A percentile compares a stretch with the other conserved stretches of the same genome.
Conservation (phyloP, 345 rosid genomes). For the Trapa bicornis region DNA sequence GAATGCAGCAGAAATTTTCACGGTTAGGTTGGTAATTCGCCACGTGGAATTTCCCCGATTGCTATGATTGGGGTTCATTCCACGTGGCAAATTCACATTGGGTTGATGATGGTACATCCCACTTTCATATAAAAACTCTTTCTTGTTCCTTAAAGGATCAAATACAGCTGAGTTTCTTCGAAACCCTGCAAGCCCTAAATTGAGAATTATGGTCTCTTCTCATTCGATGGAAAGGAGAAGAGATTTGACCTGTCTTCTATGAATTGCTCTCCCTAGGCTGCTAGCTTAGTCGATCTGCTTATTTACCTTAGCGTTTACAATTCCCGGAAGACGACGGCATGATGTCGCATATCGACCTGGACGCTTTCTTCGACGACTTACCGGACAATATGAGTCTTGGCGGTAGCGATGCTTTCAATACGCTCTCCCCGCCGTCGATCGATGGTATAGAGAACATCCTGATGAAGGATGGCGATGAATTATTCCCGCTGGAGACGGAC, state of each 20-base stretch:
- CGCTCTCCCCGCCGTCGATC: slow-evolving; percentile 27
- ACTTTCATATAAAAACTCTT: too few species aligned
- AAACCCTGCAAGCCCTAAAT: not conserved
- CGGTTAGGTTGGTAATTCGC: too few species aligned
- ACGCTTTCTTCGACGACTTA: slow-evolving; percentile 13
- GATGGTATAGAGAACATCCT: slow-evolving; percentile 33
- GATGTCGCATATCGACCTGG: slow-evolving; percentile 22
- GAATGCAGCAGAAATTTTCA: too few species aligned
- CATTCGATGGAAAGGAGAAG: not conserved
- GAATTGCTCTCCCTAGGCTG: too few species aligned
- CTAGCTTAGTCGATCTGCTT: not conserved
- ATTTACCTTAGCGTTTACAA: not conserved
- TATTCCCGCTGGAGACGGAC: slow-evolving; percentile 19
- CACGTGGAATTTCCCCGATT: too few species aligned
- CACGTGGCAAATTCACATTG: slow-evolving; percentile 14
- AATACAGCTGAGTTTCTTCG: too few species aligned
- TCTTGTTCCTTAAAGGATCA: not conserved
- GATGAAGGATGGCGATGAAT: slow-evolving; percentile 32
- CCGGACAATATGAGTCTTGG: slow-evolving; percentile 11
- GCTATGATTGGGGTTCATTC: not conserved
- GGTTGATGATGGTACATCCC: slow-evolving; percentile 18
- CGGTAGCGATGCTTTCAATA: not conserved
- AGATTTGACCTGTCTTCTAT: not conserved
- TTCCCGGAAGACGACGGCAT: slow-evolving; percentile 13
- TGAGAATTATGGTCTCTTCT: not conserved